These are phyloP conservation scores for Alternaria solani DNA, from an alignment of 2,329 filamentous ascomycete genomes.

Conservation along the genomic window DNA sequence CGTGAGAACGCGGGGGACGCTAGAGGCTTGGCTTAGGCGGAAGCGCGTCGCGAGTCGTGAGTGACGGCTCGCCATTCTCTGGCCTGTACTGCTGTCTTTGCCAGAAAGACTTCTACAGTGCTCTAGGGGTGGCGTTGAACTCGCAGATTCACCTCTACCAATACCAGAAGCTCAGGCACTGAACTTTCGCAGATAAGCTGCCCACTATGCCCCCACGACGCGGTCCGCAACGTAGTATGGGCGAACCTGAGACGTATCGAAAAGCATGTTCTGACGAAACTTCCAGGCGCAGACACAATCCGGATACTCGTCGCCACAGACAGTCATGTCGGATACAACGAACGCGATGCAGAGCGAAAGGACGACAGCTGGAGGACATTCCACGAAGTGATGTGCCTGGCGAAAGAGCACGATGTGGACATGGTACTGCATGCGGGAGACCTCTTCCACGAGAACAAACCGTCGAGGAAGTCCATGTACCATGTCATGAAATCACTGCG, in stretches of 20 bases:
- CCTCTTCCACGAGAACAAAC: conserved; percentile 98
- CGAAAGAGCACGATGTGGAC: conserved; percentile 88
- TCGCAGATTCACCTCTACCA: neutral
- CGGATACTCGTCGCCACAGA: conserved; percentile 94
- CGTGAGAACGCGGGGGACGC: conserved; percentile 38
- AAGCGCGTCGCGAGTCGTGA: conserved; percentile 38
- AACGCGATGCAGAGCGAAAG: conserved; percentile 91
- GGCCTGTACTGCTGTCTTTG: conserved; percentile 1
- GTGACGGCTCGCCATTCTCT: conserved; percentile 4
- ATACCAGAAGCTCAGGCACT: neutral
- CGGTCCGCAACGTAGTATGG: conserved; percentile 40
- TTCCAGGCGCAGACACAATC: conserved; percentile 77
- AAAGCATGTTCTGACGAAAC: conserved; percentile 16
- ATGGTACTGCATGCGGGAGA: conserved; percentile 97
- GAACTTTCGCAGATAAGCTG: neutral
- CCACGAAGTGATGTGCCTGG: conserved; percentile 91
- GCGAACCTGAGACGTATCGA: neutral
- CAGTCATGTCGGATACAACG: conserved; percentile 96
- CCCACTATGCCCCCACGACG: conserved; percentile 38
- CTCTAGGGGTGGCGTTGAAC: neutral
- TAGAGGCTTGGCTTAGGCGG: conserved; percentile 38
- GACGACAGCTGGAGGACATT: conserved; percentile 98
- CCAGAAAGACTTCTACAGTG: neutral
- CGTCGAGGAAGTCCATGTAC: conserved; percentile 93
- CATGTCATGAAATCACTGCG: conserved; percentile 95